phyloP scores from a whole-genome alignment of 2,329 filamentous ascomycete species.

The Venturia effusa region DNA sequence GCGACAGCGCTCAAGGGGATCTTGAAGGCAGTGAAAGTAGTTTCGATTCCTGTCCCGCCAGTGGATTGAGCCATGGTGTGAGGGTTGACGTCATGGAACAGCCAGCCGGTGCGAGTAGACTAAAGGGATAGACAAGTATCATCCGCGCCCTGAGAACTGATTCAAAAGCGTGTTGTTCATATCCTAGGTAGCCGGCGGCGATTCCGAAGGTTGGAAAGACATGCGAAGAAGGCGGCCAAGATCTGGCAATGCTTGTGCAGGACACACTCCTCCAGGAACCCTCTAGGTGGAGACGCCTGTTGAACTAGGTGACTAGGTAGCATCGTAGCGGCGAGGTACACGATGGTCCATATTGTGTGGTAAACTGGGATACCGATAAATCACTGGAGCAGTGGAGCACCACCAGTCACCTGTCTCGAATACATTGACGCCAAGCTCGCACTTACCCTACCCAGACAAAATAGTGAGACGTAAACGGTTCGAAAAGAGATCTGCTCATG shows the following conservation, averaged over 20 bases:
- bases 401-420: background rate
- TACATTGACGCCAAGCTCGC: background rate
- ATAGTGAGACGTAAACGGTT: background rate
- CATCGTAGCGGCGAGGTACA: background rate
- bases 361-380: background rate
- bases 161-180: background rate
- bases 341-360: background rate
- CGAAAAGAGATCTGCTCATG: background rate
- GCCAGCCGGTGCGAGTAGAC: background rate
- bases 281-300: too few species aligned
- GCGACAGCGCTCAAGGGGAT: conserved; percentile 7
- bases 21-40: conserved; percentile 3
- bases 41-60: background rate
- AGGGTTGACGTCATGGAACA: background rate
- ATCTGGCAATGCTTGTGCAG: background rate
- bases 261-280: background rate
- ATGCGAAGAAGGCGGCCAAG: too few species aligned
- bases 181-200: background rate
- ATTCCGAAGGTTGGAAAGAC: background rate
- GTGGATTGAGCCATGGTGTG: background rate
- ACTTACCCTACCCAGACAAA: too few species aligned
- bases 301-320: too few species aligned
- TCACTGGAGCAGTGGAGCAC: background rate
- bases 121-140: background rate
- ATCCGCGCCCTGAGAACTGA: background rate